Evolutionary conservation across 495 filamentous ascomycete species (phyloP), one percentile per base, ranked within the genome.

Genomic region (Amniculicola lignicola): DNA sequence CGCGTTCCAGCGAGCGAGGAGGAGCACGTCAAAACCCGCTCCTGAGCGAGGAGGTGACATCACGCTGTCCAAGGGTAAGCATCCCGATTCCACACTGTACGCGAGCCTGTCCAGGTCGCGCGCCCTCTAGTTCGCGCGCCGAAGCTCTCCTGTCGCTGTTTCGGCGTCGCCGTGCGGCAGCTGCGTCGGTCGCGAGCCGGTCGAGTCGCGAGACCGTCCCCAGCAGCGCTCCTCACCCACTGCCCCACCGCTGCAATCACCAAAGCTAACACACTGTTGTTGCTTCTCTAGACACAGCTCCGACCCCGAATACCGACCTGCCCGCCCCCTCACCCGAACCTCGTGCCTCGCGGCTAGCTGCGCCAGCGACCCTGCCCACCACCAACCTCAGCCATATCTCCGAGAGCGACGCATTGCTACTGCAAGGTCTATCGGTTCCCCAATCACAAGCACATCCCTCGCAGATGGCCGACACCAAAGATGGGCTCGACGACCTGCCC

Each of bases 21-120:
- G 61, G 52, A 65, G 62, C 57, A 65, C 29, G 39, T 65, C 62
- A 42, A 65, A 57, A 47, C 50, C 62, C 15, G 62, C 57, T 39
- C 57, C 57, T 14, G 48, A 57, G 24, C 25, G 52, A 16, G 41
- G 21, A n/a, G 29, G 11, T 27, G 46, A 51, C 54, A 35, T 48
- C 45, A 23, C 44, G 14, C 6, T 15, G 12, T 35, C 29, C 18
- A 47, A 54, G 29, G 47, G 61, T 60, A 52, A 33, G 61, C 47
- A 16, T 2, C 22, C 40, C n/a, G 24, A 5, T 0, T 19, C 9
- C 35, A 5, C n/a, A 19, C n/a, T 22, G 14, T 46, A 33, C 29
- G 29, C 29, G 29, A n/a, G n/a, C n/a, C n/a, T 33, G n/a, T 33
- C n/a, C 7, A n/a, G 29, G 29, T n/a, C 29, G 29, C 29, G n/a